Conservation (phyloP, 306 rosid genomes). For the Acacia melanoxylon region DNA sequence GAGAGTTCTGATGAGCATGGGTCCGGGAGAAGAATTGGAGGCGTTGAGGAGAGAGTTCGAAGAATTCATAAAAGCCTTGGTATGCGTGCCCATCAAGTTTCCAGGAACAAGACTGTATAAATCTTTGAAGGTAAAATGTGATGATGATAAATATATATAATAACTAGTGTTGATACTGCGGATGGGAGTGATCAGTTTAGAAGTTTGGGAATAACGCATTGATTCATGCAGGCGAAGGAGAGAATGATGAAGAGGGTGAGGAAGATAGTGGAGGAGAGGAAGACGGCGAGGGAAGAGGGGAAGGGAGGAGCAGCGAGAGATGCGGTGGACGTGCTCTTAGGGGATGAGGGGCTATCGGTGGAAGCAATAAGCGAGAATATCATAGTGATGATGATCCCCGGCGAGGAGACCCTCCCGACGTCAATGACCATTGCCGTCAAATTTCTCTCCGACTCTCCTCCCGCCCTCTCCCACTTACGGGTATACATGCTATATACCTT, state of each 20-base stretch:
- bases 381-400: slow-evolving; percentile 85
- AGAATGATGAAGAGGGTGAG: slow-evolving; percentile 68
- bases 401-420: slow-evolving; percentile 88
- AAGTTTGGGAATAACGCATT: neutral
- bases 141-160: no score
- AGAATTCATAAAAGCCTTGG: slow-evolving; percentile 82
- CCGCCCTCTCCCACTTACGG: slow-evolving; percentile 52
- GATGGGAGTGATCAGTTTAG: neutral
- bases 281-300: neutral
- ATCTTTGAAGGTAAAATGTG: slow-evolving; percentile 68
- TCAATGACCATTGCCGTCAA: slow-evolving; percentile 80
- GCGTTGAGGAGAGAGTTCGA: slow-evolving; percentile 65
- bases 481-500: slow-evolving; percentile 34
- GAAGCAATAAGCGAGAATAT: slow-evolving; percentile 74
- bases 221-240: slow-evolving; percentile 69
- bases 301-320: slow-evolving; percentile 44
- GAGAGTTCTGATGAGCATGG: slow-evolving; percentile 75
- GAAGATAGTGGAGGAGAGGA: slow-evolving; percentile 57
- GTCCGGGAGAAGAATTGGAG: slow-evolving; percentile 76
- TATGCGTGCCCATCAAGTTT: slow-evolving; percentile 81
- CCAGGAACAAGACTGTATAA: slow-evolving; percentile 84
- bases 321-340: slow-evolving; percentile 67
- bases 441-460: slow-evolving; percentile 60
- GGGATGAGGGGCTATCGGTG: slow-evolving; percentile 46
- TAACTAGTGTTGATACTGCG: no score